A percentile compares a stretch with the other conserved stretches of the same genome.
Conservation (phyloP, 345 rosid genomes). For the Arabidopsis suecica region DNA sequence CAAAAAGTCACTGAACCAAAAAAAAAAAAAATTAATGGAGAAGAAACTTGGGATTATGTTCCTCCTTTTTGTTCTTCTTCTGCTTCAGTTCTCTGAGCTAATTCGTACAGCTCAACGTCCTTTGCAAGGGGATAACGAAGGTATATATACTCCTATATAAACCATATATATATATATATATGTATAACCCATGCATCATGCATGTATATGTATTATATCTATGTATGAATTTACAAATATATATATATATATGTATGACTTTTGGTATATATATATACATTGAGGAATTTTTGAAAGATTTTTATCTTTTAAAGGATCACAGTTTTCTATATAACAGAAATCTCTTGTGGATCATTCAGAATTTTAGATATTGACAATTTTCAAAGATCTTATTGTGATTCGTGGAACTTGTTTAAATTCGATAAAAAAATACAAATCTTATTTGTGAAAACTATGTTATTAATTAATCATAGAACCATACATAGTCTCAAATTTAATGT, state of each 20-base stretch:
- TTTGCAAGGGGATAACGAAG: slow-evolving; percentile 32
- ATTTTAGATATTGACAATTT: not conserved
- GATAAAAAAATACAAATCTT: not conserved
- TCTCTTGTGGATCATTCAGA: not conserved
- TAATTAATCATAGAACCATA: not conserved
- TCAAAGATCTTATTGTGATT: not conserved
- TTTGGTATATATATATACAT: not conserved
- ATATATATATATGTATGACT: too few relatives aligned
- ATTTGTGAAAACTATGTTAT: not conserved
- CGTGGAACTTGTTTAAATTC: not conserved
- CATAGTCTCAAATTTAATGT: not conserved
- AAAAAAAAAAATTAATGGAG: slow-evolving; percentile 14
- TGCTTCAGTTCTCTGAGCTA: slow-evolving; percentile 31
- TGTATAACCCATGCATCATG: slow-evolving; percentile 2
- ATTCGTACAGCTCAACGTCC: slow-evolving; percentile 28
- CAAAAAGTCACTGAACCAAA: slow-evolving; percentile 25
- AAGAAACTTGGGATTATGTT: slow-evolving; percentile 25
- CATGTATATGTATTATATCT: slow-evolving; percentile 14
- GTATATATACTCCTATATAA: slow-evolving; percentile 7
- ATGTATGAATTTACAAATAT: slow-evolving; percentile 1
- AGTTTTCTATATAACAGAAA: not conserved
- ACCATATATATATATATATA: not conserved
- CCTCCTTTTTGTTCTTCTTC: slow-evolving; percentile 23
- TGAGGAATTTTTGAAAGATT: too few relatives aligned
- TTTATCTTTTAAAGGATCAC: not conserved